Evolutionary conservation across 192 early-diverging fungal genomes (phyloP), one percentile per base, ranked within the genome.

Genomic region (Coemansia sp.): DNA sequence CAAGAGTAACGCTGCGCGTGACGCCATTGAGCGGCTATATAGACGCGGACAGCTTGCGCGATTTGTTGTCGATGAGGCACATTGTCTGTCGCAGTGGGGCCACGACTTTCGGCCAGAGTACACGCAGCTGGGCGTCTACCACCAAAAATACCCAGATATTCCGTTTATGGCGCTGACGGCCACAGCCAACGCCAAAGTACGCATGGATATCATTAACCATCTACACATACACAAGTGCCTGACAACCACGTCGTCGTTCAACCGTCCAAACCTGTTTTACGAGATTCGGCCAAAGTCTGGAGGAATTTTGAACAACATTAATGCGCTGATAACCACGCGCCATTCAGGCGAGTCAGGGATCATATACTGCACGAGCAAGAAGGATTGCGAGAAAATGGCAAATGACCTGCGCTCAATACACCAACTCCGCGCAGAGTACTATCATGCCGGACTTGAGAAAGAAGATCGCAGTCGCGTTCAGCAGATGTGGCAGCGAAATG

Each of bases 101-200:
- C 97, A 98, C 63, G 95, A 99, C 72, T 99, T 99, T 79, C 88
- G 97, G 35, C 89, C 91, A 0, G 93, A 95, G 66, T 96, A 95
- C 65, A 94, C 90, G 70, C 84, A 86, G 58, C 70, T 97, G 11
- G 87, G 88, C 5, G 64, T 62, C 3, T 84, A 93, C 29, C 86
- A 88, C 65, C 41, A 66, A n/a, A 69, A 70, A 12, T 98, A 89
- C 66, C 89, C 89, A 0, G 81, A 86, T 15, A 82, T 96, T 0
- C 94, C 94, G 0, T 80, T 94, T 14, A 97, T 96, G 90, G 96
- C 96, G 17, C 73, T 98, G 41, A 98, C 96, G 0, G 96, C 96
- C 2, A 98, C 96, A 0, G 96, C 96, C 2, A 98, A 94, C 67
- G 84, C 85, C 23, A 90, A 89, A 69, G 94, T 98, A 5, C 88